These are phyloP conservation scores for Gymnopilus junonius DNA, from an alignment of 768 basidiomycete species.

Conservation along the genomic window DNA sequence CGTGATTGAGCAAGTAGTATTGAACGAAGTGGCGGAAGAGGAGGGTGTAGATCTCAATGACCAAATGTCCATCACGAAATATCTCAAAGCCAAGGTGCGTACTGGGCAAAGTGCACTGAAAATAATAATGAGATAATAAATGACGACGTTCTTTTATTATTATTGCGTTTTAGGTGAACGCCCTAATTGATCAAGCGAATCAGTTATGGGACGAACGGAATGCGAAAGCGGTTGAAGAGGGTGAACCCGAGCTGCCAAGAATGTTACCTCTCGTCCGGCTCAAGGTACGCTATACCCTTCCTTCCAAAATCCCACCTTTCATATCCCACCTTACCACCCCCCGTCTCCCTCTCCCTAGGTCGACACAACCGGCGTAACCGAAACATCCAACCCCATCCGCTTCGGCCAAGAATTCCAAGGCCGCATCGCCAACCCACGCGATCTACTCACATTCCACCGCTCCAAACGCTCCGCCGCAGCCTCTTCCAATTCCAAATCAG, in stretches of 20 bases:
- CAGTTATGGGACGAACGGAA: slow-evolving; percentile 79
- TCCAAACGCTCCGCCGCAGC: slow-evolving; percentile 71
- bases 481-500: background rate
- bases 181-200: slow-evolving; percentile 79
- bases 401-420: slow-evolving; percentile 97
- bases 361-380: slow-evolving; percentile 87
- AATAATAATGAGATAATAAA: background rate
- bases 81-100: slow-evolving; percentile 68
- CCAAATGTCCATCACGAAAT: slow-evolving; percentile 83
- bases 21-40: slow-evolving; percentile 80
- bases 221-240: slow-evolving; percentile 58
- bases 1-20: slow-evolving; percentile 79
- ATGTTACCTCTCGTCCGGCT: slow-evolving; percentile 91
- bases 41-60: slow-evolving; percentile 78
- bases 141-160: background rate
- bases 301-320: background rate
- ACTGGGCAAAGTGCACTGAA: background rate
- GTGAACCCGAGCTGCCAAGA: slow-evolving; percentile 60
- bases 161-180: slow-evolving; percentile 75
- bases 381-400: slow-evolving; percentile 94
- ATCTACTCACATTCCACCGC: slow-evolving; percentile 89
- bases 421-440: slow-evolving; percentile 90
- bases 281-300: slow-evolving; percentile 52
- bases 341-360: slow-evolving; percentile 52
- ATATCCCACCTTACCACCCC: background rate